phyloP scores from a whole-genome alignment of 2,329 filamentous ascomycete species.

The Ophiostoma fasciatum region DNA sequence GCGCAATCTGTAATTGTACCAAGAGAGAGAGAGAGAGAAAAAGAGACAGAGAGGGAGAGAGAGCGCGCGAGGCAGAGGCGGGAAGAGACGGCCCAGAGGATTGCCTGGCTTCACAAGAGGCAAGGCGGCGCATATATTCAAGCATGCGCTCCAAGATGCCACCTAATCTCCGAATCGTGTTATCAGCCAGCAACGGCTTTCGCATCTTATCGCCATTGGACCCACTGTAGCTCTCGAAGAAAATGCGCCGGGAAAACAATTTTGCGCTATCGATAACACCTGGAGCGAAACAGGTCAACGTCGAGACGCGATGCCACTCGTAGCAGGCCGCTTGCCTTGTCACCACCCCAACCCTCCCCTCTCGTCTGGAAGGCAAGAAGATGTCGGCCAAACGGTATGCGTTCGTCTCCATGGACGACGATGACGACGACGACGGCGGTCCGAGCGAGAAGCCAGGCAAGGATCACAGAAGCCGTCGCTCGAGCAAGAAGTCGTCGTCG shows the following conservation, averaged over 20 bases:
- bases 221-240: background rate
- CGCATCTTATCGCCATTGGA: too few relatives aligned
- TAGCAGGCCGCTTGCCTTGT: background rate
- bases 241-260: constrained; percentile 6
- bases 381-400: constrained; percentile 45
- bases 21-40: background rate
- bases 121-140: too few relatives aligned
- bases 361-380: too few relatives aligned
- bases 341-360: too few relatives aligned
- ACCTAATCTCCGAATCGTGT: background rate
- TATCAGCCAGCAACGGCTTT: background rate
- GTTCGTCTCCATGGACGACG: constrained; percentile 52
- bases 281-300: too few relatives aligned
- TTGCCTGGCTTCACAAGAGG: too few relatives aligned
- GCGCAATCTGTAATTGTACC: too few relatives aligned
- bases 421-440: constrained; percentile 28
- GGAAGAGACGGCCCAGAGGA: background rate
- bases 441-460: constrained; percentile 9
- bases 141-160: too few relatives aligned
- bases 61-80: background rate
- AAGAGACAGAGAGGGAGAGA: background rate
- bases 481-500: constrained; percentile 22
- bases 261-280: constrained; percentile 10
- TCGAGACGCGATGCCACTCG: background rate
- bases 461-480: constrained; percentile 32